phyloP scores from a whole-genome alignment of 345 rosid species.

The Brassica incana region DNA sequence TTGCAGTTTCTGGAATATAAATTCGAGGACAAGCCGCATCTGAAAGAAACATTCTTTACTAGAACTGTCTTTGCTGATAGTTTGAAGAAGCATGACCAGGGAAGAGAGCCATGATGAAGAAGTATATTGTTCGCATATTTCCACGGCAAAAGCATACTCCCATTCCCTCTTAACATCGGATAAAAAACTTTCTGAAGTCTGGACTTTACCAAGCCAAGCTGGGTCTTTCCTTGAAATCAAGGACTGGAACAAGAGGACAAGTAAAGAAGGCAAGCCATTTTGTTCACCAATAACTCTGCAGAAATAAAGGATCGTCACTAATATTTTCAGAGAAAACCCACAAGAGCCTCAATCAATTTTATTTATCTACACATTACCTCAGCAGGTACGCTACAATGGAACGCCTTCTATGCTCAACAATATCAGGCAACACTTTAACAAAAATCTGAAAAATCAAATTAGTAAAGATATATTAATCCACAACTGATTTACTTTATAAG shows the following conservation, averaged over 20 bases:
- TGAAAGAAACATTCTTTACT: conserved; percentile 44
- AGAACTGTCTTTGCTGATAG: conserved; percentile 41
- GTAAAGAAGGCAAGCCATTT: conserved; percentile 74
- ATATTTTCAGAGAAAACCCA: conserved; percentile 6
- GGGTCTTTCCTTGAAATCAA: conserved; percentile 56
- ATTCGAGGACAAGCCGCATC: conserved; percentile 57
- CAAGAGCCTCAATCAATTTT: not conserved
- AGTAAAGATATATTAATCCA: conserved; percentile 1
- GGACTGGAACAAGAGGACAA: conserved; percentile 69
- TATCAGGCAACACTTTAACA: conserved; percentile 72
- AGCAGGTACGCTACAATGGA: conserved; percentile 64
- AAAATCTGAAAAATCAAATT: conserved; percentile 57
- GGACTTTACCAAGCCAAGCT: conserved; percentile 38
- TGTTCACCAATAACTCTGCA: conserved; percentile 81
- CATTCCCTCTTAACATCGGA: conserved; percentile 57
- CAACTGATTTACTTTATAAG: not conserved
- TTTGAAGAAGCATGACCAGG: conserved; percentile 58
- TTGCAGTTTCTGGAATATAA: conserved; percentile 66
- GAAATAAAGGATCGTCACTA: not conserved
- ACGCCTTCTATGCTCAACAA: conserved; percentile 76
- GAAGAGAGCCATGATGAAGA: conserved; percentile 87
- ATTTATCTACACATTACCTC: conserved; percentile 51
- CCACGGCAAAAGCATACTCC: conserved; percentile 81
- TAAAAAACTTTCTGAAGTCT: conserved; percentile 38
- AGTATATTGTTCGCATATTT: conserved; percentile 74